Conservation (phyloP, 768 basidiomycete species). For the Cyclocybe cylindracea region DNA sequence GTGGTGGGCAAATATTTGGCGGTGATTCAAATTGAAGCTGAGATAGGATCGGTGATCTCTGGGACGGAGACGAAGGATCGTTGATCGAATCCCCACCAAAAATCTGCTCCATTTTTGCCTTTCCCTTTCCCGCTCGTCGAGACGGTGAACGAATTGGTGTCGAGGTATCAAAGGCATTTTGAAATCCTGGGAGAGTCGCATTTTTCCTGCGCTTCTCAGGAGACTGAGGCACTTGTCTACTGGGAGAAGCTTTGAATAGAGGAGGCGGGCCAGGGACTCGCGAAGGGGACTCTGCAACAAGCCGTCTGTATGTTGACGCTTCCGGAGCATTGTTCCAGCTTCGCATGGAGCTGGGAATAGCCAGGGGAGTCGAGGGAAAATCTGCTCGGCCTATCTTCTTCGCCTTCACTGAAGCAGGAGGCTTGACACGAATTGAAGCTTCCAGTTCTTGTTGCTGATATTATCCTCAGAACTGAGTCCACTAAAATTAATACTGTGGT, state of each 20-base stretch:
- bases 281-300: conserved; percentile 37
- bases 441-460: conserved; percentile 70
- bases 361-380: conserved; percentile 39
- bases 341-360: conserved; percentile 39
- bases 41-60: conserved; percentile 3
- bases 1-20: not conserved
- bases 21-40: conserved; percentile 1
- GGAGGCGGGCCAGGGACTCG: conserved; percentile 32
- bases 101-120: conserved; percentile 13
- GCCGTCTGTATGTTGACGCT: conserved; percentile 25
- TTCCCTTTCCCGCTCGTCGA: conserved; percentile 24
- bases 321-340: conserved; percentile 26
- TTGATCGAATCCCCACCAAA: conserved; percentile 9
- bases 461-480: conserved; percentile 5
- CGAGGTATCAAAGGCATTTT: conserved; percentile 51
- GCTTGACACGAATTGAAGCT: conserved; percentile 47
- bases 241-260: conserved; percentile 21
- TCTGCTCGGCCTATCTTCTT: conserved; percentile 35
- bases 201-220: conserved; percentile 34
- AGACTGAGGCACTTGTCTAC: conserved; percentile 25
- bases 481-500: not conserved
- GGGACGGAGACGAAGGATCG: conserved; percentile 8
- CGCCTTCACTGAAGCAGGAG: conserved; percentile 44
- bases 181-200: conserved; percentile 49
- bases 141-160: conserved; percentile 33